Evolutionary conservation across 345 rosid species (phyloP), one percentile per base, ranked within the genome.

Genomic region (Bruguiera sexangula): DNA sequence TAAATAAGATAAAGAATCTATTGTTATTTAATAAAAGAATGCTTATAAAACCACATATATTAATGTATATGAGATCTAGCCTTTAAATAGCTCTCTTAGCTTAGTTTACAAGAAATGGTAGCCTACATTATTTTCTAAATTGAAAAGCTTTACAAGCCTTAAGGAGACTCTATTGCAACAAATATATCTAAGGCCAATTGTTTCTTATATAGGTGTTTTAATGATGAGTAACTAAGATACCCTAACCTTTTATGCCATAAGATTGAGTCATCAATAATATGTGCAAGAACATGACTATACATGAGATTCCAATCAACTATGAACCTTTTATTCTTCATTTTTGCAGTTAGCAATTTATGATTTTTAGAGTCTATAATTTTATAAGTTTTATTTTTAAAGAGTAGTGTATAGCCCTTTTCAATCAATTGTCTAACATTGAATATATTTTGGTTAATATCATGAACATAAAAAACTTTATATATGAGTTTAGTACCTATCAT

Each of bases 221-320:
- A 0, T 21, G 29, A 22, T 67, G 16, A 9, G 15, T 11, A 2
- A 10, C 13, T 21, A 16, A 34, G 24, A 37, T 67, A 68, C 57
- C 72, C 51, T 3, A 62, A n/a, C n/a, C 70, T 53, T 68, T 56
- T 69, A 6, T 58, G 59, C 71, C 60, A 62, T 0, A 27, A 0
- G 13, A 8, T 32, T 27, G 39, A 30, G 57, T 8, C 18, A 29
- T 2, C 21, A 10, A 5, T 0, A 18, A 16, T 8, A 37, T 6
- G 20, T 20, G 31, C 1, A 32, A 32, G 36, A 9, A 51, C 34
- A 4, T 67, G 62, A 20, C 31, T 10, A 0, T 60, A 3, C 2
- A 67, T 60, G 15, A 20, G 34, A 10, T 67, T 32, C 68, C 24
- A 65, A 9, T 48, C 3, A 11, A 39, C n/a, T 36, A 18, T 29